Evolutionary conservation across 1,284 basidiomycete species (phyloP).

Genomic region (Boletellus dicymbophilus): DNA sequence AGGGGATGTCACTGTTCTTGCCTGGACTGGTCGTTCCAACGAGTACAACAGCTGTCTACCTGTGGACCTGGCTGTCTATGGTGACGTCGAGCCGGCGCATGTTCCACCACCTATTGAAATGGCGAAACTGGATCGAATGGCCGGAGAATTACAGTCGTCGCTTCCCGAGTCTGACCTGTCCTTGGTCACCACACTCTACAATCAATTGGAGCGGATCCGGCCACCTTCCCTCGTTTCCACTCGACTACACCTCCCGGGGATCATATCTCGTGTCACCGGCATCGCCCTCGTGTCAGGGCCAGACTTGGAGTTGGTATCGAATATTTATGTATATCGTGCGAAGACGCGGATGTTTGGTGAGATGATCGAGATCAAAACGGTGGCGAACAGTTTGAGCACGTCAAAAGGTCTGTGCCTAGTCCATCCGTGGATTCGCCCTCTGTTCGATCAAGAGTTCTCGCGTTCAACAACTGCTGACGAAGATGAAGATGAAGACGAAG

Average conservation of each 20-base stretch:
- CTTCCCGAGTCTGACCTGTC: conserved; percentile 1
- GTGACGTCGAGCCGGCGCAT: neutral
- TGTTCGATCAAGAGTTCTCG: conserved; percentile 12
- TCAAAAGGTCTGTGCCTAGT: neutral
- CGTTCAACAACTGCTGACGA: neutral
- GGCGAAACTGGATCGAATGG: neutral
- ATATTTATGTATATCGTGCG: neutral
- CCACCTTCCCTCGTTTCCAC: neutral
- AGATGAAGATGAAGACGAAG: no score
- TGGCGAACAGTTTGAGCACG: neutral
- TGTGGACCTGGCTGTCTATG: conserved; percentile 5
- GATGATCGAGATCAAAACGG: conserved; percentile 7
- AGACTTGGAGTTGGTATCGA: neutral
- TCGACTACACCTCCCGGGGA: conserved; percentile 4
- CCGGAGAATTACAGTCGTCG: neutral
- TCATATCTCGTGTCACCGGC: conserved; percentile 3
- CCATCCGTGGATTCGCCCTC: conserved; percentile 12
- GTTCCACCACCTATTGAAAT: conserved; percentile 1
- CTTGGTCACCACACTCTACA: neutral
- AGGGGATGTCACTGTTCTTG: conserved; percentile 5
- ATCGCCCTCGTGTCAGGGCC: neutral
- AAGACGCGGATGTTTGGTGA: neutral
- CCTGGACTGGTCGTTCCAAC: conserved; percentile 6
- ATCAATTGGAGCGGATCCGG: neutral
- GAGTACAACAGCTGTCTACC: conserved; percentile 12